Evolutionary conservation across 2,329 filamentous ascomycete species (phyloP).

Genomic region (Penicillium decumbens): DNA sequence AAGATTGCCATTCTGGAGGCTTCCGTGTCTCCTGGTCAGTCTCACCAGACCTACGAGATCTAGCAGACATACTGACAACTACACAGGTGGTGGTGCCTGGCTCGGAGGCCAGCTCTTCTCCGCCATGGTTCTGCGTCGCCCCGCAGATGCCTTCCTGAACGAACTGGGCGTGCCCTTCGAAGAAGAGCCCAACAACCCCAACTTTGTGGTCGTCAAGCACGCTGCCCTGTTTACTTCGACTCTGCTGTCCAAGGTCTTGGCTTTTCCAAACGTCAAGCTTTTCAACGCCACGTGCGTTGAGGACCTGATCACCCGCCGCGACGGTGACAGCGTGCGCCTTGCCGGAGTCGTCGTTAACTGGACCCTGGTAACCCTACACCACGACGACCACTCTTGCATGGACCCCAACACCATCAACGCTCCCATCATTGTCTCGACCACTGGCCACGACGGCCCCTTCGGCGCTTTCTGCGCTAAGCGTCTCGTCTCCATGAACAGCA

Average conservation of each 20-base stretch:
- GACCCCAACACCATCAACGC: constrained; percentile 96
- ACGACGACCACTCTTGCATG: constrained; percentile 91
- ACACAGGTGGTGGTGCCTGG: constrained; percentile 75
- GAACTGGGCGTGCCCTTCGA: constrained; percentile 82
- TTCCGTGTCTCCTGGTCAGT: constrained; percentile 66
- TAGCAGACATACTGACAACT: constrained; percentile 4
- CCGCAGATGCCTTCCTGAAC: constrained; percentile 75
- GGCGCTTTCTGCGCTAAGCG: constrained; percentile 89
- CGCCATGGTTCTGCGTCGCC: constrained; percentile 93
- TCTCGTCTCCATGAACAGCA: constrained; percentile 78
- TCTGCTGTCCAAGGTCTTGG: constrained; percentile 73
- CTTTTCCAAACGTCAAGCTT: constrained; percentile 87
- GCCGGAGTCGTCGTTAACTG: constrained; percentile 93
- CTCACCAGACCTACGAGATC: background rate
- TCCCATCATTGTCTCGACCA: constrained; percentile 80
- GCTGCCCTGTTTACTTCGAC: constrained; percentile 89
- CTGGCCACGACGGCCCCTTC: constrained; percentile 85
- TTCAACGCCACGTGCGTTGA: constrained; percentile 94
- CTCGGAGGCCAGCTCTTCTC: constrained; percentile 91
- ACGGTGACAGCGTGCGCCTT: constrained; percentile 59
- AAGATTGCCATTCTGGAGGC: constrained; percentile 90
- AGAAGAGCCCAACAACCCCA: constrained; percentile 79
- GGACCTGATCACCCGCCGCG: constrained; percentile 78
- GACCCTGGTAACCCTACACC: constrained; percentile 83
- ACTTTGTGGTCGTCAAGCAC: constrained; percentile 90